phyloP scores from a whole-genome alignment of 2,329 filamentous ascomycete species.

The Bipolaris victoriae region DNA sequence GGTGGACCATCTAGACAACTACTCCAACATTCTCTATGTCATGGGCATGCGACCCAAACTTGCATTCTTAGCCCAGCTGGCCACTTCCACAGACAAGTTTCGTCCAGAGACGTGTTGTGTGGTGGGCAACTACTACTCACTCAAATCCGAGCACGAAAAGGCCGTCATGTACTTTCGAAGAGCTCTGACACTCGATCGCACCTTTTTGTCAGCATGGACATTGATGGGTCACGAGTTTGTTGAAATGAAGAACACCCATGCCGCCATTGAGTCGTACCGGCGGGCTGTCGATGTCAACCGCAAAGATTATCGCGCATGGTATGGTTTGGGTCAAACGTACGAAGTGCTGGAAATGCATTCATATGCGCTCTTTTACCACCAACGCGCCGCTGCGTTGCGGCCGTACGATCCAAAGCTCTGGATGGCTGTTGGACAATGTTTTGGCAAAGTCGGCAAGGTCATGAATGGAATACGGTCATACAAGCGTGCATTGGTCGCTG shows the following conservation, averaged over 20 bases:
- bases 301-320: slow-evolving; percentile 97
- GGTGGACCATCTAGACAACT: slow-evolving; percentile 90
- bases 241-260: slow-evolving; percentile 97
- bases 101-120: slow-evolving; percentile 96
- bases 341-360: slow-evolving; percentile 98
- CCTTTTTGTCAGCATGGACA: slow-evolving; percentile 94
- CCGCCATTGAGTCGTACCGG: slow-evolving; percentile 94
- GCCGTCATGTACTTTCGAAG: slow-evolving; percentile 97
- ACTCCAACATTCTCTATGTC: slow-evolving; percentile 97
- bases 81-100: slow-evolving; percentile 91
- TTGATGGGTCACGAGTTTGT: slow-evolving; percentile 99
- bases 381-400: slow-evolving; percentile 89
- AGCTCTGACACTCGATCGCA: slow-evolving; percentile 85
- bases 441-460: slow-evolving; percentile 84
- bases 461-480: slow-evolving; percentile 94
- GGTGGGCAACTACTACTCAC: slow-evolving; percentile 94
- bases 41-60: slow-evolving; percentile 86
- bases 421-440: slow-evolving; percentile 92
- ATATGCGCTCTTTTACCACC: slow-evolving; percentile 97
- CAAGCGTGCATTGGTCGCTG: slow-evolving; percentile 87
- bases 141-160: slow-evolving; percentile 95
- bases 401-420: slow-evolving; percentile 99
- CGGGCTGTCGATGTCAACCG: slow-evolving; percentile 95
- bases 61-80: slow-evolving; percentile 89
- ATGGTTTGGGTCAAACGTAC: slow-evolving; percentile 94